These are phyloP conservation scores for Jatropha podagrica DNA, from an alignment of 441 rosid genomes.

Conservation along the genomic window DNA sequence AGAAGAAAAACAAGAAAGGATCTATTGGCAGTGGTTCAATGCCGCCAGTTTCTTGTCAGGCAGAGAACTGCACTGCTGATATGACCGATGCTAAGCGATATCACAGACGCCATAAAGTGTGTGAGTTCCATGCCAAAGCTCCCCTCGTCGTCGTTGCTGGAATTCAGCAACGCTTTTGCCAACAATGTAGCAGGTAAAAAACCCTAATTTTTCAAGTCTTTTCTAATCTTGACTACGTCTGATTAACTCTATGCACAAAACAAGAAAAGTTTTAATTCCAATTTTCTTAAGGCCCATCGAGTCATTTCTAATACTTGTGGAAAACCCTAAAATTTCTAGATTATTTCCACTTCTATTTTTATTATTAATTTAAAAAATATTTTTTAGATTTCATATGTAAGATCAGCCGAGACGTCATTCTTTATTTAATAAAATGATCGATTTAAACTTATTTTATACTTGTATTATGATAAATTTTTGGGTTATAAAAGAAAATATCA, in stretches of 20 bases:
- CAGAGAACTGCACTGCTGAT: constrained; percentile 54
- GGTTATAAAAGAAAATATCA: too few species aligned
- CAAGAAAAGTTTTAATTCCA: not conserved
- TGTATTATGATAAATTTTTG: too few species aligned
- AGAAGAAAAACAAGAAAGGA: constrained; percentile 50
- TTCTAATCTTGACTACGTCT: not conserved
- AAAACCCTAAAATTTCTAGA: not conserved
- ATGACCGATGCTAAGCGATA: constrained; percentile 67
- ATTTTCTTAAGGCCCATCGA: not conserved
- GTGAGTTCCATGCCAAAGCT: constrained; percentile 80
- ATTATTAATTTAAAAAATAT: not conserved
- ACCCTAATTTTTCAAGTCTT: constrained; percentile 33
- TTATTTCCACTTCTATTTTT: not conserved
- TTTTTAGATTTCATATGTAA: too few species aligned
- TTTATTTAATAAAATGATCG: not conserved
- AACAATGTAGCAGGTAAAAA: constrained; percentile 92
- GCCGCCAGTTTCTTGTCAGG: constrained; percentile 50
- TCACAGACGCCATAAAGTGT: constrained; percentile 81
- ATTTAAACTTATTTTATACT: too few species aligned
- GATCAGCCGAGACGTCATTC: not conserved
- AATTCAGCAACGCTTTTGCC: constrained; percentile 77
- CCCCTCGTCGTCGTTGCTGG: constrained; percentile 51
- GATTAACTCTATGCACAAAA: not conserved
- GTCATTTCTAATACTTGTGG: not conserved
- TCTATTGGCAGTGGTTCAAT: constrained; percentile 29